Conservation (phyloP, 192 early-diverging fungal genomes). For the Linnemannia hyalina region DNA sequence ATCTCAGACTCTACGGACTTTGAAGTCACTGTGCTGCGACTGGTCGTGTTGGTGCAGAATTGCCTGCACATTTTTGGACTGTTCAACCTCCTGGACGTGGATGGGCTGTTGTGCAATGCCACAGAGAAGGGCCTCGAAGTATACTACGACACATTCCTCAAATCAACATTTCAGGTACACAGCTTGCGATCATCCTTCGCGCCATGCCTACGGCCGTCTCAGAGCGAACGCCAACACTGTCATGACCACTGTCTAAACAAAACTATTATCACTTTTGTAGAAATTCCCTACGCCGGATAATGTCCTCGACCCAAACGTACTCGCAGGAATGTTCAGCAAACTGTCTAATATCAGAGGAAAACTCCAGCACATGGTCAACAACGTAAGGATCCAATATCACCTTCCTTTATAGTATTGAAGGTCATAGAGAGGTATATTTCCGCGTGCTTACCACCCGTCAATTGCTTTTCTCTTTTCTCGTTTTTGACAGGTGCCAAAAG, state of each 20-base stretch:
- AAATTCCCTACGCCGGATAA: slow-evolving; percentile 38
- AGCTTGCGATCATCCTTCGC: neutral
- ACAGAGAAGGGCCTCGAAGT: slow-evolving; percentile 57
- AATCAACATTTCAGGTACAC: slow-evolving; percentile 44
- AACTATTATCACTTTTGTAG: neutral
- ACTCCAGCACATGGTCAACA: slow-evolving; percentile 60
- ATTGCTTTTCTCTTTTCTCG: neutral
- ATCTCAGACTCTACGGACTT: slow-evolving; percentile 61
- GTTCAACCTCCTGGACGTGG: slow-evolving; percentile 57
- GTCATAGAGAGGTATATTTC: neutral
- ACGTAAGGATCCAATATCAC: slow-evolving; percentile 35
- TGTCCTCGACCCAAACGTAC: slow-evolving; percentile 64
- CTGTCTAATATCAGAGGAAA: slow-evolving; percentile 60
- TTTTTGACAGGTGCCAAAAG: slow-evolving; percentile 59
- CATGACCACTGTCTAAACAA: neutral
- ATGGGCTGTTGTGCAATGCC: slow-evolving; percentile 65
- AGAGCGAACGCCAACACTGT: neutral
- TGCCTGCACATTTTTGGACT: slow-evolving; percentile 58
- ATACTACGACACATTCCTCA: slow-evolving; percentile 58
- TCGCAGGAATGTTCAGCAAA: slow-evolving; percentile 64
- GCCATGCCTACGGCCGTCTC: neutral
- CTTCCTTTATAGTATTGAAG: neutral
- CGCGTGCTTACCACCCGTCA: neutral
- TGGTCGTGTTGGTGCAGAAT: slow-evolving; percentile 61
- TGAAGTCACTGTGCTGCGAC: slow-evolving; percentile 62